Conservation (phyloP, 1,139 yeast species). For the Sugiyamaella pinicola region DNA sequence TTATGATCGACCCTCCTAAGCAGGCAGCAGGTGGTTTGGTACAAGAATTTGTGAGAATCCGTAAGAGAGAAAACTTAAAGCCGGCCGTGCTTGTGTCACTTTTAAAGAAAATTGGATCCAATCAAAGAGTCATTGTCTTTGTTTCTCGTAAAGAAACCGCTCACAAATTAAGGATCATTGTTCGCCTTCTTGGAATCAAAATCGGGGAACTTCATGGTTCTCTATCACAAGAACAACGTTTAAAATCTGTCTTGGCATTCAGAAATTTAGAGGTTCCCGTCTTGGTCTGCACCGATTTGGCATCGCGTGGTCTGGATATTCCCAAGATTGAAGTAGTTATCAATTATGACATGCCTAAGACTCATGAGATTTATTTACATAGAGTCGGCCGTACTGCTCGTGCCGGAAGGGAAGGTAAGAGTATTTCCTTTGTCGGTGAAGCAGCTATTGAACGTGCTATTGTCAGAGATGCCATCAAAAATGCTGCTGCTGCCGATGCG, state of each 20-base stretch:
- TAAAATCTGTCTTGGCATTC: slow-evolving; percentile 78
- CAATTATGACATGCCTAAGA: slow-evolving; percentile 94
- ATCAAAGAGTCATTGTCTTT: slow-evolving; percentile 79
- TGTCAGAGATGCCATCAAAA: slow-evolving; percentile 83
- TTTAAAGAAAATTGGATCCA: slow-evolving; percentile 66
- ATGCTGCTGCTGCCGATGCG: slow-evolving; percentile 47
- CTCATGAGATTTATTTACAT: slow-evolving; percentile 87
- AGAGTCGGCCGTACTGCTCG: slow-evolving; percentile 99
- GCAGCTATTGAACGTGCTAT: slow-evolving; percentile 78
- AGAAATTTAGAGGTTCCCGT: slow-evolving; percentile 82
- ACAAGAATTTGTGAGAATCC: slow-evolving; percentile 92
- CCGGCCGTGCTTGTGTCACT: slow-evolving; percentile 79
- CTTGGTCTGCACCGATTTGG: slow-evolving; percentile 93
- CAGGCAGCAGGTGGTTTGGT: slow-evolving; percentile 83
- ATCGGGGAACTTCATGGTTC: slow-evolving; percentile 96
- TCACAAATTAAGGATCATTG: slow-evolving; percentile 77
- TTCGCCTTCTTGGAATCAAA: slow-evolving; percentile 82
- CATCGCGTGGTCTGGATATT: slow-evolving; percentile 98
- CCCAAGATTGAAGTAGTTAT: slow-evolving; percentile 94
- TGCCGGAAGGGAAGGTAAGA: slow-evolving; percentile 95
- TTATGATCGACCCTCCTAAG: slow-evolving; percentile 96
- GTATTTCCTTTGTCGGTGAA: slow-evolving; percentile 94
- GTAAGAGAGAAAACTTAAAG: slow-evolving; percentile 82
- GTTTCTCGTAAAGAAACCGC: slow-evolving; percentile 91
- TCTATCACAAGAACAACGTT: slow-evolving; percentile 91